Percentiles rank a stretch among this genome's conserved stretches.
Conservation (phyloP, 2,329 filamentous ascomycete genomes). For the Epichloe gansuensis region DNA sequence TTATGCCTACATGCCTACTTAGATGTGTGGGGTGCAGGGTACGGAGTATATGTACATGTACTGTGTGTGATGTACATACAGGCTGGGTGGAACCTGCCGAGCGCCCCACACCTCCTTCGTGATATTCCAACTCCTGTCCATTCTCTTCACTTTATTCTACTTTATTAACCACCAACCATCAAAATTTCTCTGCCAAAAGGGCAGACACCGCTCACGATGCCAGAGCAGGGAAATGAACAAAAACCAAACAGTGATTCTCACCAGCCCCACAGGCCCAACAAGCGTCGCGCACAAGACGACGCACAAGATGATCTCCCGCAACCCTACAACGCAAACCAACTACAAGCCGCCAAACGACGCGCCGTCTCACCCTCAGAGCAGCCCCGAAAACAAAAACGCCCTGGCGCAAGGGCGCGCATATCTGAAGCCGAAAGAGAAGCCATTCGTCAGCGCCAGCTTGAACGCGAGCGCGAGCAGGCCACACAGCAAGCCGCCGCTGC, state of each 20-base stretch:
- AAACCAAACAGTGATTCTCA: not conserved
- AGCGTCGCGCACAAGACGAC: conserved; percentile 23
- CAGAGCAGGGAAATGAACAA: not conserved
- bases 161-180: not conserved
- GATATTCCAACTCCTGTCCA: not conserved
- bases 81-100: not conserved
- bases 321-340: conserved; percentile 45
- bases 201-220: not conserved
- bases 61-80: no score
- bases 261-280: conserved; percentile 12
- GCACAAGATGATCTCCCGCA: conserved; percentile 37
- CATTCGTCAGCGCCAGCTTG: conserved; percentile 48
- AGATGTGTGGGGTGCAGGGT: no score
- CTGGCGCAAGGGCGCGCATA: conserved; percentile 53
- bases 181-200: not conserved
- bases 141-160: not conserved
- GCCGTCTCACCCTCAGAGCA: conserved; percentile 40
- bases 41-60: no score
- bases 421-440: conserved; percentile 54
- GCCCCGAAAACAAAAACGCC: conserved; percentile 56
- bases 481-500: conserved; percentile 23
- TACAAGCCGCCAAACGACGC: conserved; percentile 46
- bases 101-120: not conserved
- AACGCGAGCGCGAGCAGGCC: conserved; percentile 36
- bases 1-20: no score